These are phyloP conservation scores for Spathaspora girioi DNA, from an alignment of 805 yeast species.

Conservation along the genomic window DNA sequence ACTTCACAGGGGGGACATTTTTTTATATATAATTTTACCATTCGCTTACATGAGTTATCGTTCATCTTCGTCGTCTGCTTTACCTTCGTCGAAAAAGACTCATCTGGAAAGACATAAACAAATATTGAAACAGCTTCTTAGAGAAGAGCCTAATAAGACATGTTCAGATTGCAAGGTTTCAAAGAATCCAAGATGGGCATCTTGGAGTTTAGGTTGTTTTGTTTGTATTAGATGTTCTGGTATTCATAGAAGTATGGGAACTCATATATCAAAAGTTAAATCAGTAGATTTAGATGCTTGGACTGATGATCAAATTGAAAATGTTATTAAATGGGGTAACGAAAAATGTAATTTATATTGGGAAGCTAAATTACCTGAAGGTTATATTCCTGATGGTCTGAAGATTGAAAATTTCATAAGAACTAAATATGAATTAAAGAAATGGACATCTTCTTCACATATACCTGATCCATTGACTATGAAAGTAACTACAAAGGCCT, in stretches of 20 bases:
- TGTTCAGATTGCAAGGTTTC: slow-evolving; percentile 93
- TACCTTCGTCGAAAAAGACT: slow-evolving; percentile 42
- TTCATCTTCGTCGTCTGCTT: slow-evolving; percentile 19
- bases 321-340: slow-evolving; percentile 87
- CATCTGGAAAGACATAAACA: slow-evolving; percentile 58
- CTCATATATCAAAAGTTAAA: slow-evolving; percentile 90
- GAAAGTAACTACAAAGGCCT: not conserved
- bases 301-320: slow-evolving; percentile 87
- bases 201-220: slow-evolving; percentile 92
- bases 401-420: slow-evolving; percentile 87
- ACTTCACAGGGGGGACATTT: not conserved
- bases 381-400: slow-evolving; percentile 74
- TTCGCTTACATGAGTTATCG: slow-evolving; percentile 11
- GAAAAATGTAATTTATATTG: slow-evolving; percentile 73
- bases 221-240: slow-evolving; percentile 95
- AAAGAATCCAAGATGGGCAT: slow-evolving; percentile 95
- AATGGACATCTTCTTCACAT: slow-evolving; percentile 65
- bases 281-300: slow-evolving; percentile 94
- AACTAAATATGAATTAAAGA: slow-evolving; percentile 86
- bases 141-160: slow-evolving; percentile 68
- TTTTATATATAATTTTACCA: not conserved
- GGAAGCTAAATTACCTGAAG: slow-evolving; percentile 74
- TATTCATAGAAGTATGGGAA: slow-evolving; percentile 91
- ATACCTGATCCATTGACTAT: slow-evolving; percentile 59
- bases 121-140: slow-evolving; percentile 69